Percentiles rank a stretch among this genome's conserved stretches.
These are phyloP conservation scores for Paulownia fortunei DNA, from an alignment of 257 asterid species.

Conservation along the genomic window DNA sequence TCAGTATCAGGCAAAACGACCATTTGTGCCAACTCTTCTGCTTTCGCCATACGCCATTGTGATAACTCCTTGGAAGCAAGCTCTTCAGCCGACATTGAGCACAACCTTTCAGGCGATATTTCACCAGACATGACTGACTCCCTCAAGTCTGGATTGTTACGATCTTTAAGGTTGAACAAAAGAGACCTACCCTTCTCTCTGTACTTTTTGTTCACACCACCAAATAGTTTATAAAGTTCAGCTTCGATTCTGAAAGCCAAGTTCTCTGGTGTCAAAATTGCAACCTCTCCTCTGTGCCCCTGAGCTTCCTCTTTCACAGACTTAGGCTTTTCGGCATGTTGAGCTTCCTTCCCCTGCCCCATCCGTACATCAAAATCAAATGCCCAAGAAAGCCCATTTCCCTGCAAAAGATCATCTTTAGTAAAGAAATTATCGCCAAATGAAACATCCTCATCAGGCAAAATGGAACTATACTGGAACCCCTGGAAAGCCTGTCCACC, in stretches of 20 bases:
- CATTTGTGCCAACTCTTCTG: conserved; percentile 91
- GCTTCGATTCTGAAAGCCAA: conserved; percentile 71
- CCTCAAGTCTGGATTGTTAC: conserved; percentile 87
- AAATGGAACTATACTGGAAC: conserved; percentile 51
- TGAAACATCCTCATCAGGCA: conserved; percentile 73
- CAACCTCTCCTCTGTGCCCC: conserved; percentile 33
- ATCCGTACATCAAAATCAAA: conserved; percentile 71
- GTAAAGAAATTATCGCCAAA: conserved; percentile 77
- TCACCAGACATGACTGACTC: conserved; percentile 91
- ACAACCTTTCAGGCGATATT: conserved; percentile 78
- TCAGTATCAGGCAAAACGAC: conserved; percentile 91
- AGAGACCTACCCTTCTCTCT: conserved; percentile 97
- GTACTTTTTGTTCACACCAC: conserved; percentile 94
- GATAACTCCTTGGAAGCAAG: conserved; percentile 99
- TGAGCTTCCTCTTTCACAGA: conserved; percentile 43
- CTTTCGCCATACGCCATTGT: conserved; percentile 95
- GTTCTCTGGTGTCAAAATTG: conserved; percentile 50
- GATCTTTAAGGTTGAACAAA: conserved; percentile 91
- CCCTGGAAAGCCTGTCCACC: conserved; percentile 53
- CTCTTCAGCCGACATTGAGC: conserved; percentile 97
- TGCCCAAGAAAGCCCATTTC: conserved; percentile 99
- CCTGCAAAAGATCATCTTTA: conserved; percentile 96
- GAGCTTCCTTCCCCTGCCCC: conserved; percentile 55
- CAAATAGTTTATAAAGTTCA: conserved; percentile 78
- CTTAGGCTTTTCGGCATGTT: conserved; percentile 42